phyloP scores from a whole-genome alignment of 179 eudicot species.

The Actinidia arguta region DNA sequence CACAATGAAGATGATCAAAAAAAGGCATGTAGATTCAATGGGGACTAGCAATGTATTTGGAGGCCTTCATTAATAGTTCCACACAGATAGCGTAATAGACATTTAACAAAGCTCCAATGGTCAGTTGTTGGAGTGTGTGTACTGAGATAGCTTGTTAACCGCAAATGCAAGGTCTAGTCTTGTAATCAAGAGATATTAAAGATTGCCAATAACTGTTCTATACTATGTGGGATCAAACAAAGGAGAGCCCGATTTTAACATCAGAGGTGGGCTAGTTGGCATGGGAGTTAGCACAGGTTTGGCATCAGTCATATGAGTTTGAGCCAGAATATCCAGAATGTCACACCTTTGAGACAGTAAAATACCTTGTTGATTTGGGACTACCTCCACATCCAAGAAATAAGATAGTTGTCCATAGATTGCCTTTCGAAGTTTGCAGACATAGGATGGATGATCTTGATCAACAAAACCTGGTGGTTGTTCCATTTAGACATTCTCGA shows the following conservation, averaged over 20 bases:
- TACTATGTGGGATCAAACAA: background rate
- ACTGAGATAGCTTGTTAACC: background rate
- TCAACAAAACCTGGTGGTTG: slow-evolving; percentile 12
- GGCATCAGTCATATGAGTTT: background rate
- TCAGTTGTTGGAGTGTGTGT: background rate
- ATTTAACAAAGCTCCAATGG: background rate
- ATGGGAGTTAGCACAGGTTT: background rate
- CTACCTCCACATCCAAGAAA: background rate
- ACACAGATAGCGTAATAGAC: background rate
- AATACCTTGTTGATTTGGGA: background rate
- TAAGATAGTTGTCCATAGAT: background rate
- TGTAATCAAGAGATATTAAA: background rate
- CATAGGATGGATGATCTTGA: background rate
- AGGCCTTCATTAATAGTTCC: background rate
- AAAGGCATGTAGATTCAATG: no score
- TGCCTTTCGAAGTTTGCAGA: background rate
- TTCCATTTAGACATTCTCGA: background rate
- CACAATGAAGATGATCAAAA: no score
- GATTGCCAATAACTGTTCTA: background rate
- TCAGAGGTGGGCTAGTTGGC: background rate
- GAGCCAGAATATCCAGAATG: background rate
- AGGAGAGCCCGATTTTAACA: background rate
- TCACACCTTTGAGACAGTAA: background rate
- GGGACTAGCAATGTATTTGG: no score
- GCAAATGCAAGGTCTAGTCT: background rate